phyloP scores from a whole-genome alignment of 129 eudicot genomes.

The Tanacetum coccineum region DNA sequence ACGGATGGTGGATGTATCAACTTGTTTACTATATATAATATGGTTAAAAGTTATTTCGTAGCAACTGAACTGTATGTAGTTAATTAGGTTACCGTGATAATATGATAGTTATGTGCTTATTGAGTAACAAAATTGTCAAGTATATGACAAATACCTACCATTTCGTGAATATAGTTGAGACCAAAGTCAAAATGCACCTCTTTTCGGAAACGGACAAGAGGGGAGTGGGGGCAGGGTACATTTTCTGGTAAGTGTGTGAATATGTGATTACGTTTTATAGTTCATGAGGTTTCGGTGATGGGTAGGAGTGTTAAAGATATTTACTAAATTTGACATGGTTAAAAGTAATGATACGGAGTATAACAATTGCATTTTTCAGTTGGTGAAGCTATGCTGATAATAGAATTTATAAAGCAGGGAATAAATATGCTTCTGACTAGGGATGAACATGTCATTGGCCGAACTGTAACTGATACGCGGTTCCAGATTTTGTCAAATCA shows the following conservation, averaged over 20 bases:
- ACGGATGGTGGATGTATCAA: neutral
- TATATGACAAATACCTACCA: too few species aligned
- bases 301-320: neutral
- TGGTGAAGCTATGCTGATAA: constrained; percentile 27
- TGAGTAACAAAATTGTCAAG: too few species aligned
- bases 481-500: constrained; percentile 71
- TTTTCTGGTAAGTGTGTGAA: too few species aligned
- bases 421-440: constrained; percentile 73
- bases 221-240: too few species aligned
- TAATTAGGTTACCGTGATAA: too few species aligned
- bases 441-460: constrained; percentile 80
- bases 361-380: constrained; percentile 1
- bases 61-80: too few species aligned
- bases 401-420: constrained; percentile 46
- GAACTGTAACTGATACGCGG: constrained; percentile 55
- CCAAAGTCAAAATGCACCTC: neutral
- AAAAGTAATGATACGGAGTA: neutral
- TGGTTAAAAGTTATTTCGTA: too few species aligned
- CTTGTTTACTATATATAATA: too few species aligned
- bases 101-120: too few species aligned
- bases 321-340: constrained; percentile 12
- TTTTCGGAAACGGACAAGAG: neutral
- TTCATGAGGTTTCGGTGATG: neutral
- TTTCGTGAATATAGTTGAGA: too few species aligned
- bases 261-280: neutral